phyloP scores from a whole-genome alignment of 2,329 filamentous ascomycete genomes.

The Magnaporthiopsis rhizophila region DNA sequence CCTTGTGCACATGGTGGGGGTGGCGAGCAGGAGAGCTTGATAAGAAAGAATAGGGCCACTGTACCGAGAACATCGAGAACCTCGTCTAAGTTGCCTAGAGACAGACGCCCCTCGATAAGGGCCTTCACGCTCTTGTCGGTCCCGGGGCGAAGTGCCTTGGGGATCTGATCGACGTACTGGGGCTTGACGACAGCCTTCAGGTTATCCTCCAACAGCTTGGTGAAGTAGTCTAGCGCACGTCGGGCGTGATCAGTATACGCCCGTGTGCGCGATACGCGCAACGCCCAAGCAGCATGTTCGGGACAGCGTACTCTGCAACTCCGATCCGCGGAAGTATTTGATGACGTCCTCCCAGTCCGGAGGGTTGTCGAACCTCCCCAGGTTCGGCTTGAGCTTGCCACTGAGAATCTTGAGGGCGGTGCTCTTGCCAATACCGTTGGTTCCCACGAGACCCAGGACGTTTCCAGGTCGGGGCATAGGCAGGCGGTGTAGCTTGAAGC shows the following conservation, averaged over 20 bases:
- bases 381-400: conserved; percentile 95
- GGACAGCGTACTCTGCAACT: conserved; percentile 74
- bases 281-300: neutral
- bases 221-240: conserved; percentile 76
- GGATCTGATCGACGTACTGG: conserved; percentile 98
- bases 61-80: conserved; percentile 66
- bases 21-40: neutral
- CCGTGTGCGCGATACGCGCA: neutral
- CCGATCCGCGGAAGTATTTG: conserved; percentile 95
- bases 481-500: conserved; percentile 96
- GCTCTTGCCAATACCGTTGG: conserved; percentile 99
- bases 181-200: conserved; percentile 98
- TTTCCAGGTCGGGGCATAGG: conserved; percentile 94
- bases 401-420: conserved; percentile 98
- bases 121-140: conserved; percentile 70
- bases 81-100: conserved; percentile 72
- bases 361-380: conserved; percentile 90
- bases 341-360: conserved; percentile 99
- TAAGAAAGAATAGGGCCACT: neutral
- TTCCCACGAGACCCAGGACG: conserved; percentile 92
- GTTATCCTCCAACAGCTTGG: conserved; percentile 93
- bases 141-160: conserved; percentile 72
- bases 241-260: conserved; percentile 8
- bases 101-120: conserved; percentile 67
- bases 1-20: neutral